Evolutionary conservation across 2,329 filamentous ascomycete genomes (phyloP).

Genomic region (Fusarium sp.): DNA sequence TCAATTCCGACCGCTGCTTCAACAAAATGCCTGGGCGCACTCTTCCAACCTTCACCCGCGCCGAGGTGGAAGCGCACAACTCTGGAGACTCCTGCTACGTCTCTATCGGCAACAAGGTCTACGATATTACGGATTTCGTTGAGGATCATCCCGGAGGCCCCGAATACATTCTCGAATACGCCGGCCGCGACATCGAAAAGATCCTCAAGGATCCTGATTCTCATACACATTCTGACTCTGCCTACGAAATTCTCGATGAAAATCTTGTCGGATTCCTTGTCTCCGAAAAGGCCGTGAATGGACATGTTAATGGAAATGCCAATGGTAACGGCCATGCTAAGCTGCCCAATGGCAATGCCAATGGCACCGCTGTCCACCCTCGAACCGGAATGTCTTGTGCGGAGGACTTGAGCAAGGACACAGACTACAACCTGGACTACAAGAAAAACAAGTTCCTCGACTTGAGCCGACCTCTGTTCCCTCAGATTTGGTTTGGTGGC

Average conservation of each 20-base stretch:
- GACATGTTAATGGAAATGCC: constrained; percentile 52
- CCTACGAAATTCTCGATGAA: constrained; percentile 96
- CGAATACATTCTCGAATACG: constrained; percentile 91
- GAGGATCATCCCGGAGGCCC: constrained; percentile 91
- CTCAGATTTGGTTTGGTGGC: constrained; percentile 89
- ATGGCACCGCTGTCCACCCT: constrained; percentile 62
- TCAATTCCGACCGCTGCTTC: constrained; percentile 33
- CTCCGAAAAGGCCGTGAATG: constrained; percentile 65
- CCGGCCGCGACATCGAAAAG: constrained; percentile 84
- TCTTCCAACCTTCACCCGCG: constrained; percentile 84
- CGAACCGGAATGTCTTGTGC: constrained; percentile 90
- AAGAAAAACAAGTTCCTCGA: constrained; percentile 95
- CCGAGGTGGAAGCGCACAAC: constrained; percentile 87
- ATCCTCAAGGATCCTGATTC: constrained; percentile 88
- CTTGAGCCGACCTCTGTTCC: constrained; percentile 84
- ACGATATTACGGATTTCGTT: constrained; percentile 93
- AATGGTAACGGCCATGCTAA: constrained; percentile 43
- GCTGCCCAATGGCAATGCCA: constrained; percentile 52
- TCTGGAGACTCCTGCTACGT: constrained; percentile 91
- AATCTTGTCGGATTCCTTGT: constrained; percentile 85
- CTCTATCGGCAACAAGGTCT: constrained; percentile 89
- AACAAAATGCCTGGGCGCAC: constrained; percentile 81
- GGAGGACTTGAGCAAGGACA: constrained; percentile 89
- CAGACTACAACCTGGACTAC: constrained; percentile 82
- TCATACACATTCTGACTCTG: constrained; percentile 89